Evolutionary conservation across 106 monocot species (phyloP).

Genomic region (Dioscorea zingiberensis): DNA sequence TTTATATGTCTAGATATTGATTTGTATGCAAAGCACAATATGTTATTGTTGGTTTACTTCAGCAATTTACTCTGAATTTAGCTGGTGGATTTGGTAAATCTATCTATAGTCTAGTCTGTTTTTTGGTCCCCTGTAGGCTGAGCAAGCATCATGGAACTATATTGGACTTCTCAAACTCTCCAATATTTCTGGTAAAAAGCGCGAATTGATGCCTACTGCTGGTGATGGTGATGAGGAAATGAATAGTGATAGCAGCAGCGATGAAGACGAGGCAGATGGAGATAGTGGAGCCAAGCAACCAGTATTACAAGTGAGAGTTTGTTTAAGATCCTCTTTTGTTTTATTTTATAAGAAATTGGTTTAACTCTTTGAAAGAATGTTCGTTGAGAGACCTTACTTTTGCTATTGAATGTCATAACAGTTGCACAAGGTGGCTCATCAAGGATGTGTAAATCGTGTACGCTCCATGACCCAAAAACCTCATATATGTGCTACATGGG

Average conservation of each 20-base stretch:
- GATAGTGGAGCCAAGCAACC: constrained; percentile 40
- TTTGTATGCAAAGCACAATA: too few relatives aligned
- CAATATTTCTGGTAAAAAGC: constrained; percentile 83
- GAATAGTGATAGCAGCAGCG: constrained; percentile 74
- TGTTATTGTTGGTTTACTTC: too few relatives aligned
- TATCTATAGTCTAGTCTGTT: too few relatives aligned
- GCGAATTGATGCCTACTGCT: constrained; percentile 57
- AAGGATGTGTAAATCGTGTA: constrained; percentile 89
- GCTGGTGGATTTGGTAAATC: too few relatives aligned
- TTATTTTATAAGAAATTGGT: neutral
- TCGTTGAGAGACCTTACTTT: neutral
- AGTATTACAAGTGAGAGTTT: constrained; percentile 45
- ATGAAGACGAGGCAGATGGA: constrained; percentile 70
- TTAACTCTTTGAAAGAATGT: neutral
- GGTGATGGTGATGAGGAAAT: constrained; percentile 44
- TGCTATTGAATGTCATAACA: constrained; percentile 15
- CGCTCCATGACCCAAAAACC: constrained; percentile 84
- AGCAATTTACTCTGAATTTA: too few relatives aligned
- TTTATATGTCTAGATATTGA: too few relatives aligned
- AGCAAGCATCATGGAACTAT: constrained; percentile 73
- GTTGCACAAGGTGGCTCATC: constrained; percentile 85
- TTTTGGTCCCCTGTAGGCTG: constrained; percentile 41
- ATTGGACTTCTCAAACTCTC: constrained; percentile 93
- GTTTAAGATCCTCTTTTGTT: neutral
- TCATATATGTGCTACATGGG: constrained; percentile 92